A percentile compares a stretch with the other conserved stretches of the same genome.
These are phyloP conservation scores for Nitzschia sp. DNA, from an alignment of 108 stramenopile species.

Conservation along the genomic window DNA sequence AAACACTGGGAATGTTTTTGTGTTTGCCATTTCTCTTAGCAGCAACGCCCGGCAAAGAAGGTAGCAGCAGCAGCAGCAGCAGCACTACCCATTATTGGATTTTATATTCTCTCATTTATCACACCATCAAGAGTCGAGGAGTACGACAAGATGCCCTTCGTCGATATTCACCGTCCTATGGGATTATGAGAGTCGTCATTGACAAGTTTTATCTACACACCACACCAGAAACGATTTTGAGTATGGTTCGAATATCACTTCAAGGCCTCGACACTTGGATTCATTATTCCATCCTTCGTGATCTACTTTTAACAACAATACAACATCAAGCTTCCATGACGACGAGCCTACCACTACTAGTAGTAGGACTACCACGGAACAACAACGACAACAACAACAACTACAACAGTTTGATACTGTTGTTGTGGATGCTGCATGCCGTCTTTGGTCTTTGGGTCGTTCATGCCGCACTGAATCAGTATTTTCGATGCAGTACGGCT, in stretches of 20 bases:
- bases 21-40: constrained; percentile 44
- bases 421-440: constrained; percentile 28
- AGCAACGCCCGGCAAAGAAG: too few relatives aligned
- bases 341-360: too few relatives aligned
- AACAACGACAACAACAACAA: too few relatives aligned
- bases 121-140: constrained; percentile 52
- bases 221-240: constrained; percentile 18
- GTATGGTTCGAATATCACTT: constrained; percentile 32
- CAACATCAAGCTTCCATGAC: neutral
- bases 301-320: constrained; percentile 21
- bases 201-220: constrained; percentile 49
- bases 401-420: too few relatives aligned
- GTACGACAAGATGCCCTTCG: constrained; percentile 42
- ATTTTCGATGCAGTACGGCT: constrained; percentile 54
- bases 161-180: constrained; percentile 36
- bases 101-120: constrained; percentile 47
- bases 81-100: constrained; percentile 46
- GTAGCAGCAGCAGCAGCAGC: too few relatives aligned
- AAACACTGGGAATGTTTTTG: constrained; percentile 43
- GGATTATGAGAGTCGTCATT: constrained; percentile 54
- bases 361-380: too few relatives aligned
- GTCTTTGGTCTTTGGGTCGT: constrained; percentile 46
- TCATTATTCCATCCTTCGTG: constrained; percentile 43
- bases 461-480: constrained; percentile 57
- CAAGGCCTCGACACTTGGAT: constrained; percentile 49